Evolutionary conservation across 164 flowering plant genomes (phyloP).

Genomic region (Vitis labrusca): DNA sequence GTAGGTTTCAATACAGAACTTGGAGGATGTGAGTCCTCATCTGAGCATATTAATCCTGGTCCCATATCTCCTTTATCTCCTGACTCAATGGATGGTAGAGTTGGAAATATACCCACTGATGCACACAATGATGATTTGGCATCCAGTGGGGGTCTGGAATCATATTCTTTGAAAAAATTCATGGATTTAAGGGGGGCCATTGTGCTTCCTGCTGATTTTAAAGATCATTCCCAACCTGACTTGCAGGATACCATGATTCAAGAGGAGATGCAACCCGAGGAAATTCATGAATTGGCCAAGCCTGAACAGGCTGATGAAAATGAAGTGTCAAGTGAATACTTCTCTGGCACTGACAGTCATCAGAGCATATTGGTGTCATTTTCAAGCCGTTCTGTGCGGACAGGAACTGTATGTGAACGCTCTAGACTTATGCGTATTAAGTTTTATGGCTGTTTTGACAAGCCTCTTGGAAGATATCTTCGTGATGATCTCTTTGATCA

Average conservation of each 20-base stretch:
- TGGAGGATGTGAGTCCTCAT: conserved; percentile 26
- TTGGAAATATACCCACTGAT: conserved; percentile 23
- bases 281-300: conserved; percentile 21
- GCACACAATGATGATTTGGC: conserved; percentile 25
- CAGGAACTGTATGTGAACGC: conserved; percentile 83
- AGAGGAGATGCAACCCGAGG: conserved; percentile 28
- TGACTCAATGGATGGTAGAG: conserved; percentile 14
- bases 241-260: conserved; percentile 24
- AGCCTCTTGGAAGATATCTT: conserved; percentile 90
- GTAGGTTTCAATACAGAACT: conserved; percentile 21
- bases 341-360: conserved; percentile 65
- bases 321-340: conserved; percentile 48
- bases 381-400: conserved; percentile 69
- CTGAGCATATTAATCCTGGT: conserved; percentile 21
- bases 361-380: conserved; percentile 88
- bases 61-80: conserved; percentile 11
- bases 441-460: conserved; percentile 88
- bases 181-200: conserved; percentile 10
- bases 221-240: conserved; percentile 21
- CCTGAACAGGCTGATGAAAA: conserved; percentile 31
- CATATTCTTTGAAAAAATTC: conserved; percentile 7
- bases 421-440: conserved; percentile 81
- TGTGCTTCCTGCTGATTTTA: conserved; percentile 13
- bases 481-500: conserved; percentile 82
- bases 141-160: conserved; percentile 15